phyloP scores from a whole-genome alignment of 306 rosid genomes.

The Vigna hirtella region DNA sequence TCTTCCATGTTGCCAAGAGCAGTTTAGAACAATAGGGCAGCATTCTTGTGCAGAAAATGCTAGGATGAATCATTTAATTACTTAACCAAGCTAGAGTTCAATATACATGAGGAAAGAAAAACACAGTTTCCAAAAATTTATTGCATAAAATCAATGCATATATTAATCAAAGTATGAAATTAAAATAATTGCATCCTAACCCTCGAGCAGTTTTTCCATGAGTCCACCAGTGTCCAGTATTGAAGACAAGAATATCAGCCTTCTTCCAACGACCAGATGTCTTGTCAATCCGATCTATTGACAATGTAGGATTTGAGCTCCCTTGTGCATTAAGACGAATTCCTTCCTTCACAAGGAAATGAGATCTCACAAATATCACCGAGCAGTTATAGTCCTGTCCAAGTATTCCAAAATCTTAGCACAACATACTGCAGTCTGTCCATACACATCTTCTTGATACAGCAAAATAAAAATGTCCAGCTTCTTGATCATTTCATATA shows the following conservation, averaged over 20 bases:
- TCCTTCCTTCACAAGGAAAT: slow-evolving; percentile 95
- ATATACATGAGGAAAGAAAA: slow-evolving; percentile 30
- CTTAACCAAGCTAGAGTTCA: slow-evolving; percentile 34
- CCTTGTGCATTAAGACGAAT: slow-evolving; percentile 70
- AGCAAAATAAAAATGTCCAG: slow-evolving; percentile 33
- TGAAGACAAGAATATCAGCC: slow-evolving; percentile 93
- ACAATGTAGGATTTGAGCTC: slow-evolving; percentile 84
- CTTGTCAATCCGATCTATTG: slow-evolving; percentile 92
- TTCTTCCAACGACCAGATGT: slow-evolving; percentile 80
- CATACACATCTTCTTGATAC: slow-evolving; percentile 29
- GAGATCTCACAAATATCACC: slow-evolving; percentile 92
- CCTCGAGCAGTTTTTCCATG: slow-evolving; percentile 99
- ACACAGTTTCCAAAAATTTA: slow-evolving; percentile 19
- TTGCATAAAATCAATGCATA: slow-evolving; percentile 34
- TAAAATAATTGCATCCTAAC: slow-evolving; percentile 57
- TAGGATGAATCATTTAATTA: slow-evolving; percentile 2
- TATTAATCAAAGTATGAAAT: slow-evolving; percentile 33
- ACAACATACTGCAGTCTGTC: slow-evolving; percentile 33
- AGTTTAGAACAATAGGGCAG: background rate
- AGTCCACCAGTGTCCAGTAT: slow-evolving; percentile 99
- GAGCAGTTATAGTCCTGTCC: slow-evolving; percentile 83
- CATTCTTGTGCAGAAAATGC: slow-evolving; percentile 26
- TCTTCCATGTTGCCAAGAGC: background rate
- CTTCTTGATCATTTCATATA: slow-evolving; percentile 28
- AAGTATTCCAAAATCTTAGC: slow-evolving; percentile 54